phyloP scores from a whole-genome alignment of 129 eudicot species.

The Smallanthus sonchifolius region DNA sequence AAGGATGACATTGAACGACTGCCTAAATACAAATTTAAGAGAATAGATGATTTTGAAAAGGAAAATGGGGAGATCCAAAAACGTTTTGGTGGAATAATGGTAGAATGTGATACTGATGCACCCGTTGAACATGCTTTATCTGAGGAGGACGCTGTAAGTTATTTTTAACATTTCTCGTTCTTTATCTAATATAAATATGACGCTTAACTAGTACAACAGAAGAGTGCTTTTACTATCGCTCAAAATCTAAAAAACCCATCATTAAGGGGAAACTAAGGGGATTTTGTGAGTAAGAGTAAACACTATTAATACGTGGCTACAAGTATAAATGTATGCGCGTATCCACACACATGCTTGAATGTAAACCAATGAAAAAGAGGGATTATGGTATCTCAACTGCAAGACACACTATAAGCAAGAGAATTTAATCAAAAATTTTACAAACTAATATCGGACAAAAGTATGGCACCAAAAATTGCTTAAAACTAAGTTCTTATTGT shows the following conservation, averaged over 20 bases:
- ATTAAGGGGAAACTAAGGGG: neutral
- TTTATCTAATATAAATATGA: neutral
- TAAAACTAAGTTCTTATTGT: too few relatives aligned
- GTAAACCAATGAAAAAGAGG: neutral
- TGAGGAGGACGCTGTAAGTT: conserved; percentile 86
- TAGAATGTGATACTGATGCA: conserved; percentile 69
- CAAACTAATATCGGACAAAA: too few relatives aligned
- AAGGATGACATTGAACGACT: conserved; percentile 68
- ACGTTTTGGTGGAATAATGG: conserved; percentile 83
- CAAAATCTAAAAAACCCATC: neutral
- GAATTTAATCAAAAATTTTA: too few relatives aligned
- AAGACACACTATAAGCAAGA: neutral
- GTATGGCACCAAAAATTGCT: too few relatives aligned
- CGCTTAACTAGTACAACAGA: neutral
- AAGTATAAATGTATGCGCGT: neutral
- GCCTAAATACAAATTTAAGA: conserved; percentile 64
- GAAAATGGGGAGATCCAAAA: conserved; percentile 81
- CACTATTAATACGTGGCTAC: neutral
- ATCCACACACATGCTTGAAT: neutral
- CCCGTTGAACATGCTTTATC: conserved; percentile 78
- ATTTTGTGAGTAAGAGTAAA: neutral
- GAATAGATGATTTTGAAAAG: conserved; percentile 67
- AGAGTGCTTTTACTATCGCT: neutral
- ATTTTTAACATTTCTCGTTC: neutral
- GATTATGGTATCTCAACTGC: neutral